phyloP scores from a whole-genome alignment of 2,329 filamentous ascomycete species.

The Ceratocystis cubensis region DNA sequence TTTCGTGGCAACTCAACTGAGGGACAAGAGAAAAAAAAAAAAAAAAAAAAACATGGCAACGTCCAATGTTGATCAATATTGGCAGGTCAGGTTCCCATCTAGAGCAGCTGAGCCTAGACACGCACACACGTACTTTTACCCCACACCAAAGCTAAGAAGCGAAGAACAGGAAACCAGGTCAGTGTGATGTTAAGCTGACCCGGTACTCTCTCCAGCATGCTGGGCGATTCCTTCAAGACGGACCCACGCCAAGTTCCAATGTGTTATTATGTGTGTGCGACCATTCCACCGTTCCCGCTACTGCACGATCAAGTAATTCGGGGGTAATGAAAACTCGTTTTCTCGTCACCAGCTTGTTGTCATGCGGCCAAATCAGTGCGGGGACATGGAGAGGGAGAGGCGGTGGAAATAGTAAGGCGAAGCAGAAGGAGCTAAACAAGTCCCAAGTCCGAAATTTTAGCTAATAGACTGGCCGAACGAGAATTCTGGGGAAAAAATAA shows the following conservation, averaged over 20 bases:
- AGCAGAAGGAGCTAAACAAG: background rate
- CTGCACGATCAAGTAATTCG: slow-evolving; percentile 17
- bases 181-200: background rate
- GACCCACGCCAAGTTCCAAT: background rate
- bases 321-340: slow-evolving; percentile 17
- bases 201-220: background rate
- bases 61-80: too few species aligned
- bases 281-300: background rate
- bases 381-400: background rate
- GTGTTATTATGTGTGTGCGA: background rate
- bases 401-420: background rate
- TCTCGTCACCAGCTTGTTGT: slow-evolving; percentile 1
- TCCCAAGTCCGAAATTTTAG: background rate
- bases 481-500: background rate
- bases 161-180: background rate
- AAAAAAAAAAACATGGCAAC: too few species aligned
- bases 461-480: background rate
- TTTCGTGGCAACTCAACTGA: background rate
- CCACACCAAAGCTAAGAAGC: background rate
- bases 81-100: too few species aligned
- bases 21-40: background rate
- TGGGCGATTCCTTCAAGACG: background rate
- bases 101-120: background rate
- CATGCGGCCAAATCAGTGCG: slow-evolving; percentile 12
- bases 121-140: background rate